phyloP scores from a whole-genome alignment of 148 eudicot genomes.

The Nepenthes gracilis region DNA sequence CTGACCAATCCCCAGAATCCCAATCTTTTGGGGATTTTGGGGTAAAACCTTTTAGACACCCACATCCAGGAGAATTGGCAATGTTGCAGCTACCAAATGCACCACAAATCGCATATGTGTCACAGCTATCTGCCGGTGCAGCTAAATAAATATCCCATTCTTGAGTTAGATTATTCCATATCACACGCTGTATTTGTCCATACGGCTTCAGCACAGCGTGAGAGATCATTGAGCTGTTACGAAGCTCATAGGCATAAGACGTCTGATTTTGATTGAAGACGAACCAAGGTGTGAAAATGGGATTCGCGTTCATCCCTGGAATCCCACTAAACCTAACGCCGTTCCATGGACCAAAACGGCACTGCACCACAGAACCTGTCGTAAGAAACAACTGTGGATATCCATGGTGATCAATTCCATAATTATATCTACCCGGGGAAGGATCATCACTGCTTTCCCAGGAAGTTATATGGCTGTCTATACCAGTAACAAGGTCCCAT shows the following conservation, averaged over 20 bases:
- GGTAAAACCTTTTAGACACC: constrained; percentile 37
- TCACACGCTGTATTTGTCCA: not conserved
- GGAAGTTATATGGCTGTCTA: not conserved
- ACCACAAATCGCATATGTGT: constrained; percentile 42
- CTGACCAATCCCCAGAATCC: constrained; percentile 23
- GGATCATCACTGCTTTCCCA: constrained; percentile 1
- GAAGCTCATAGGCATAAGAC: not conserved
- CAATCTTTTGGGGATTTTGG: constrained; percentile 29
- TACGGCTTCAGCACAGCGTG: not conserved
- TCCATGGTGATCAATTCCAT: not conserved
- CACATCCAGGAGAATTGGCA: constrained; percentile 19
- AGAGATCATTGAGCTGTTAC: not conserved
- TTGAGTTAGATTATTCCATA: constrained; percentile 15
- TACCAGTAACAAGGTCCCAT: not conserved
- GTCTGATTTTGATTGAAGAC: not conserved
- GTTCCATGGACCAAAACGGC: constrained; percentile 9
- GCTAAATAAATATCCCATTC: constrained; percentile 20
- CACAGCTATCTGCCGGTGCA: constrained; percentile 18
- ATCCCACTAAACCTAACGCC: constrained; percentile 3
- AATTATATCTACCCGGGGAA: not conserved
- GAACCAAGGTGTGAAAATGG: not conserved
- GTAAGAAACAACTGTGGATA: not conserved
- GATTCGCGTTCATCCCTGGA: constrained; percentile 1
- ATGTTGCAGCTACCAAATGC: constrained; percentile 29
- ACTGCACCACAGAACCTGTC: not conserved